Evolutionary conservation across 2,329 filamentous ascomycete genomes (phyloP).

Genomic region (Trichoderma harzianum): DNA sequence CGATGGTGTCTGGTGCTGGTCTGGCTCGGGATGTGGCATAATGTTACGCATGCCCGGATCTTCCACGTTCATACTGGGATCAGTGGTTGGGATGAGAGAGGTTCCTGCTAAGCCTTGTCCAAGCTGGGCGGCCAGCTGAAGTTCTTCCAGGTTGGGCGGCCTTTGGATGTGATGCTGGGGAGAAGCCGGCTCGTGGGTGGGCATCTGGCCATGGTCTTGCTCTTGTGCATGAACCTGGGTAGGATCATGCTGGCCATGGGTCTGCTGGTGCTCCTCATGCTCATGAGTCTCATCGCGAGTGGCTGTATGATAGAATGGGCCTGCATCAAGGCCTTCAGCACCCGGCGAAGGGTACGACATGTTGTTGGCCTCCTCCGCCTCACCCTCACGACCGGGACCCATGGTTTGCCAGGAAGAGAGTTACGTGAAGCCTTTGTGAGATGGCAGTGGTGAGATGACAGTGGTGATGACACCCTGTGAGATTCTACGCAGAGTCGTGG

Average conservation of each 20-base stretch:
- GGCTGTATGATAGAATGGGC: conserved; percentile 43
- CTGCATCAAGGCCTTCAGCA: conserved; percentile 42
- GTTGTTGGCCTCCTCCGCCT: conserved; percentile 35
- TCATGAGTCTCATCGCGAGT: conserved; percentile 32
- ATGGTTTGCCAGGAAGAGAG: conserved; percentile 23
- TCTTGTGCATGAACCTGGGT: conserved; percentile 30
- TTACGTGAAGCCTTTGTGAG: neutral
- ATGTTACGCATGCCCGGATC: conserved; percentile 43
- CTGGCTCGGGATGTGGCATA: conserved; percentile 41
- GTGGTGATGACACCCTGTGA: neutral
- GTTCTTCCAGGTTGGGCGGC: conserved; percentile 50
- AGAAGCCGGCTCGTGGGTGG: conserved; percentile 35
- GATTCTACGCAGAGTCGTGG: neutral
- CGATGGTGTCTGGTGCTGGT: conserved; percentile 35
- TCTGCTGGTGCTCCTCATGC: conserved; percentile 21
- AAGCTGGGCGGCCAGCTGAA: conserved; percentile 57
- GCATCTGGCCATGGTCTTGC: conserved; percentile 31
- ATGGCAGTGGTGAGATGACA: neutral
- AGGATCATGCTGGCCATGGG: conserved; percentile 29
- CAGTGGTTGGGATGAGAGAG: conserved; percentile 48
- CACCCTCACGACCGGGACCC: conserved; percentile 35
- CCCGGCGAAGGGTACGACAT: conserved; percentile 47
- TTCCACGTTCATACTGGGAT: conserved; percentile 43
- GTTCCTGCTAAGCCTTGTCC: conserved; percentile 50
- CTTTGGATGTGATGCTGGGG: conserved; percentile 42